Conservation (phyloP, 176 grass and related monocot species). For the Carex pumila region DNA sequence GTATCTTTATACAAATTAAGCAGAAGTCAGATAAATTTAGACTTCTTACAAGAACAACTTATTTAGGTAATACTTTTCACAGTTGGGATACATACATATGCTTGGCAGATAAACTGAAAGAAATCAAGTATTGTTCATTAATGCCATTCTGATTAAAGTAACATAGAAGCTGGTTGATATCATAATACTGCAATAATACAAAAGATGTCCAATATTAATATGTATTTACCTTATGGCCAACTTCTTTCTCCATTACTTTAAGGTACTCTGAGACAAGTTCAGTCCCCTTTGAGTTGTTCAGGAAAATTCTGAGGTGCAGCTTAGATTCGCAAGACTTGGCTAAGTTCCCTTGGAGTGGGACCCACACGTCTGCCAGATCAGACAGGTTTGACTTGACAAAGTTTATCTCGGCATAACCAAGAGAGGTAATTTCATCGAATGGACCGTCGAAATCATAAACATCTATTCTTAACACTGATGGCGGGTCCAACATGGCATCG, state of each 20-base stretch:
- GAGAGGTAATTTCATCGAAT: constrained; percentile 70
- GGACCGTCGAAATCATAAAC: constrained; percentile 96
- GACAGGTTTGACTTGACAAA: constrained; percentile 91
- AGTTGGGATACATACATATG: neutral
- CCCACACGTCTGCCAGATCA: constrained; percentile 76
- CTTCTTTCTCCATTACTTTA: constrained; percentile 94
- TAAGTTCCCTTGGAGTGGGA: constrained; percentile 86
- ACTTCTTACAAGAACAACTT: neutral
- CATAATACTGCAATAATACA: neutral
- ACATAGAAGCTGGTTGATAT: neutral
- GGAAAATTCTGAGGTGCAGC: constrained; percentile 75
- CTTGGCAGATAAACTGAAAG: neutral
- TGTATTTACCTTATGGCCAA: constrained; percentile 79
- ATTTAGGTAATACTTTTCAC: neutral
- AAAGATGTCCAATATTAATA: neutral
- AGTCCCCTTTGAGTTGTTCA: constrained; percentile 74
- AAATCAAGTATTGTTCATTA: neutral
- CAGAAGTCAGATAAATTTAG: constrained; percentile 31
- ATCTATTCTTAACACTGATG: constrained; percentile 73
- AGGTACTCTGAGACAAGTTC: constrained; percentile 63
- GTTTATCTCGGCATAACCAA: constrained; percentile 86
- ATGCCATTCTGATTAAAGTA: neutral
- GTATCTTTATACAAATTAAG: constrained; percentile 52
- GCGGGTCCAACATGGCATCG: constrained; percentile 89
- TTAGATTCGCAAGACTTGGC: constrained; percentile 81